Evolutionary conservation across 805 yeast genomes (phyloP).

Genomic region (Kockiozyma suomiensis): DNA sequence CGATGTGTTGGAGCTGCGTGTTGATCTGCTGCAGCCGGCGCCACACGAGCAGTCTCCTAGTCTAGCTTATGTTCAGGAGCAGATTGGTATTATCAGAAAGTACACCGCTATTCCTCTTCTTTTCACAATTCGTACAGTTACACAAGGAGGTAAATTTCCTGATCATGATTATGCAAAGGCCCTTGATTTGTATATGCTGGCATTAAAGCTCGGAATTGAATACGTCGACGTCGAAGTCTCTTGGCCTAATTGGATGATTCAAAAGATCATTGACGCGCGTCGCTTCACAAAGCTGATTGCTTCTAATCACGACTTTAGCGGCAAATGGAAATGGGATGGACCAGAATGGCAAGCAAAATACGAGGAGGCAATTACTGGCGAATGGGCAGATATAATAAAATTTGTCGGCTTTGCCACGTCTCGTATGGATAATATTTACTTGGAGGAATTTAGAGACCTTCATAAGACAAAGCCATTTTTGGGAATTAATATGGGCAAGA

Average conservation of each 20-base stretch:
- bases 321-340: conserved; percentile 62
- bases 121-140: conserved; percentile 72
- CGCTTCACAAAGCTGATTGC: conserved; percentile 74
- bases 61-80: conserved; percentile 64
- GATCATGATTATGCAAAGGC: conserved; percentile 56
- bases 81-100: conserved; percentile 69
- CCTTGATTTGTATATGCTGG: conserved; percentile 57
- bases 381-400: conserved; percentile 70
- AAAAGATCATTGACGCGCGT: conserved; percentile 54
- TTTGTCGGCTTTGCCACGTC: conserved; percentile 75
- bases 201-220: conserved; percentile 76
- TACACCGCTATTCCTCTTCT: conserved; percentile 71
- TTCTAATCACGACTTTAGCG: conserved; percentile 76
- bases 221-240: conserved; percentile 79
- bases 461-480: conserved; percentile 66
- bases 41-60: conserved; percentile 34
- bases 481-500: conserved; percentile 77
- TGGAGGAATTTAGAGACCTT: conserved; percentile 67
- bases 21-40: conserved; percentile 57
- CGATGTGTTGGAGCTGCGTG: conserved; percentile 81
- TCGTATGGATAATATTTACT: conserved; percentile 65
- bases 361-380: conserved; percentile 55
- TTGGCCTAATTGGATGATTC: conserved; percentile 59
- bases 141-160: conserved; percentile 83
- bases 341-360: conserved; percentile 76